Conservation (phyloP, 176 grass and related monocot species). For the Tillandsia fasciculata region DNA sequence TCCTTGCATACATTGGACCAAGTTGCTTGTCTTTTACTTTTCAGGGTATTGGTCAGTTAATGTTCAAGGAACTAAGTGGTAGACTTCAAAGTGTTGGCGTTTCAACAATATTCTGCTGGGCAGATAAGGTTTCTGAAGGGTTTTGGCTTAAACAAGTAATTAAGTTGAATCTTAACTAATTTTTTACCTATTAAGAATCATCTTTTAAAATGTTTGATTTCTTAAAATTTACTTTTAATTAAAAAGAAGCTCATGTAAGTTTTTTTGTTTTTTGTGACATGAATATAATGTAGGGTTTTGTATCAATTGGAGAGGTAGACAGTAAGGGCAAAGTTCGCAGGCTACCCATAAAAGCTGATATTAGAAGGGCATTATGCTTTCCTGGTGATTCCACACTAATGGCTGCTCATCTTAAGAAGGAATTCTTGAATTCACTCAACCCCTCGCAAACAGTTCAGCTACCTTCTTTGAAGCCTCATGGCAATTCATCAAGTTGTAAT, state of each 20-base stretch:
- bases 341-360: conserved; percentile 67
- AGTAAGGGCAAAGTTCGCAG: conserved; percentile 56
- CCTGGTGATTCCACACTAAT: conserved; percentile 74
- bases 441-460: conserved; percentile 5
- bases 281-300: conserved; percentile 48
- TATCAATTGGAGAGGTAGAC: conserved; percentile 72
- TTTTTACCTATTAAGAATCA: too few relatives aligned
- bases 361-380: conserved; percentile 75
- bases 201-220: too few relatives aligned
- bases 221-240: too few relatives aligned
- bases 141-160: conserved; percentile 97
- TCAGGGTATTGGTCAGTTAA: conserved; percentile 63
- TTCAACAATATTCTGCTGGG: conserved; percentile 74
- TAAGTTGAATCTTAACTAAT: conserved; percentile 2
- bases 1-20: conserved; percentile 6
- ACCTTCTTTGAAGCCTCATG: conserved; percentile 16
- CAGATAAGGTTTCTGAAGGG: conserved; percentile 65
- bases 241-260: too few relatives aligned
- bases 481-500: conserved; percentile 42
- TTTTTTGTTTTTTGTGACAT: neutral
- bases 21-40: conserved; percentile 24
- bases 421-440: conserved; percentile 19
- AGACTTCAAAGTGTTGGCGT: conserved; percentile 82
- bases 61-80: conserved; percentile 61
- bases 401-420: conserved; percentile 62